Percentiles rank a stretch among this genome's conserved stretches.
phyloP scores from a whole-genome alignment of 1,284 basidiomycete species.

The Takashimella tepidaria region DNA sequence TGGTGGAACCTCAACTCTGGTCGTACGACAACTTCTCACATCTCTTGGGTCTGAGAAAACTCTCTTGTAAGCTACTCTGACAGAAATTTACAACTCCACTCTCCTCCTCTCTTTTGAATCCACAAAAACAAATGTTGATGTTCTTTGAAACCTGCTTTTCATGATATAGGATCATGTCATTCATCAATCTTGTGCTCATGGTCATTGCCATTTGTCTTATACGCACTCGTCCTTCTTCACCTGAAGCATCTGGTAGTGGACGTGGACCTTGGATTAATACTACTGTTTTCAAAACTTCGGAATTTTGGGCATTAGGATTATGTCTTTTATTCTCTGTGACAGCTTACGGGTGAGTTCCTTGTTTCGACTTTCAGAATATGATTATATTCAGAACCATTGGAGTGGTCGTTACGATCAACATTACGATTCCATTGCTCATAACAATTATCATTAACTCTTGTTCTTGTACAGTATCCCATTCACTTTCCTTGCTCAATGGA shows the following conservation, averaged over 20 bases:
- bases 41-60: slow-evolving; percentile 27
- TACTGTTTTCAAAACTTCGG: not conserved
- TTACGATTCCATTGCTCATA: not conserved
- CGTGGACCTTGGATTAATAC: slow-evolving; percentile 30
- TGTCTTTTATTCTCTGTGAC: slow-evolving; percentile 22
- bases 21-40: slow-evolving; percentile 25
- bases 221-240: slow-evolving; percentile 28
- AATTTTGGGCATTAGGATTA: slow-evolving; percentile 23
- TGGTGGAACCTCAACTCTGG: slow-evolving; percentile 22
- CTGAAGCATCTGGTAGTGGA: slow-evolving; percentile 22
- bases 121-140: too few species aligned
- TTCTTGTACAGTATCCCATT: slow-evolving; percentile 20
- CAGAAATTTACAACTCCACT: not conserved
- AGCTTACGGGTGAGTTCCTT: slow-evolving; percentile 27
- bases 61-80: slow-evolving; percentile 28
- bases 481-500: slow-evolving; percentile 23
- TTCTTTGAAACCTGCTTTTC: not conserved
- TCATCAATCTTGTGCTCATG: slow-evolving; percentile 25
- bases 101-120: not conserved
- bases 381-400: not conserved
- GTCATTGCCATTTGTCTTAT: slow-evolving; percentile 24
- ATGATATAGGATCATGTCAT: slow-evolving; percentile 36
- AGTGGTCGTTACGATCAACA: not conserved
- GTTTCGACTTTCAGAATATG: not conserved
- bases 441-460: not conserved